Base-by-base conservation (phyloP, 2,329 filamentous ascomycete genomes). In the Fusarium equiseti region DNA sequence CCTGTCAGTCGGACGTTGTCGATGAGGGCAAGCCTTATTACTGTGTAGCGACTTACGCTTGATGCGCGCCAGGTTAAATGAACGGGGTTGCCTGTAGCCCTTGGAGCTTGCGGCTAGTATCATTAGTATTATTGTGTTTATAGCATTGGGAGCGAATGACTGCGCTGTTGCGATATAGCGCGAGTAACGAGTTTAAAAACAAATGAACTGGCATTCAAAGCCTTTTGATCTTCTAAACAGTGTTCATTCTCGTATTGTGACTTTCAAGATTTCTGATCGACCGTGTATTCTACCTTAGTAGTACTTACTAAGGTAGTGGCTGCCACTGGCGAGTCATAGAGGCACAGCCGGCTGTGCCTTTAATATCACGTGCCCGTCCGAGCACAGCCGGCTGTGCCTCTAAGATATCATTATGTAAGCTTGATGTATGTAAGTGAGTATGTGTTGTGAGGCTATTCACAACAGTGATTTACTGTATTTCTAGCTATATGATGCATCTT, bases 101-200 rank as follows among this genome's bases (percentile, higher is more conserved):
- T 48, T 48, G 32, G 44, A 46, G 46, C 45, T 44, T 67, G 22
- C 16, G 32, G 31, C 50, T 38, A 56, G 59, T 63, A 42, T 62
- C 46, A 18, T 48, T 59, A 52, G 46, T 70, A 56, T 56, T 51
- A 51, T 65, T 59, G 32, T 18, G 52, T 53, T 69, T 65, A 5
- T 67, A 63, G 45, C 49, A 67, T 70, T 35, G 22, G 49, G 45
- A 59, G 56, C 45, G 59, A 53, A 48, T 35, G 49, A 32, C 60
- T 16, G 44, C 44, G 35, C 42, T 44, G 40, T 49, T 43, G 53
- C 53, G 60, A 31, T 46, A 63, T 55, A 54, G 68, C 72, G 61
- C 66, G 69, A 72, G 69, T 70, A 70, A 66, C 61, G 55, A 53
- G 63, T 68, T 51, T 27, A 52, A 32, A 62, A 72, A 44, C 46